Evolutionary conservation across 78 protist species (phyloP), one percentile per base, ranked within the genome.

Genomic region (Dictyostelium discoideum): DNA sequence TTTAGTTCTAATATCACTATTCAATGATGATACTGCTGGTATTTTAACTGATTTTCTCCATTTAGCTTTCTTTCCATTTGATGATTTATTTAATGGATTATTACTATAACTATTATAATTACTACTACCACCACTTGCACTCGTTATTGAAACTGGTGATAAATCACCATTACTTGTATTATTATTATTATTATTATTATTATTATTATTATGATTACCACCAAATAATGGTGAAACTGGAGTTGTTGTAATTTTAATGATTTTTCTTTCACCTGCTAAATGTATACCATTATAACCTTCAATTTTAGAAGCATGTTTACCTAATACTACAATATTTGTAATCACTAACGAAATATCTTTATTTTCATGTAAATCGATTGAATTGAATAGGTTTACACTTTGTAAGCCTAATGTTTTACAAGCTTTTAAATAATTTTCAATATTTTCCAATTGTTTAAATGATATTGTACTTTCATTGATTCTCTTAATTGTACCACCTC

Each of bases 401-500:
- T 60, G 85, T 46, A 97, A 29, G 22, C 98, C 98, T 1, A 97
- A 32, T 6, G 92, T 54, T 2, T 6, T 39, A n/a, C 96, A 92
- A 14, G 96, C 92, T 29, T 96, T 84, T 11, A 97, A 78, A n/a
- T 78, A 97, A 44, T 93, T 87, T 63, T 80, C 89, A 39, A 97
- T 96, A n/a, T 97, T 97, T 76, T 97, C 98, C 94, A 97, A 89
- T 44, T 93, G 92, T 39, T 92, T 96, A 74, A 97, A 97, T 37
- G 98, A 87, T 18, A 86, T 85, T 8, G 92, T 37, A 4, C 67
- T 60, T 22, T 85, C 86, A 24, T 92, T 92, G 65, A 92, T 85
- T 9, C 63, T 69, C 26, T 85, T 92, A 0, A 92, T 44, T 0
- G 24, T 16, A 22, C 88, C 88, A 0, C 86, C 92, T 76, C 95